A percentile compares a stretch with the other conserved stretches of the same genome.
phyloP scores from a whole-genome alignment of 352 stramenopile species.

The Phytophthora cactorum region DNA sequence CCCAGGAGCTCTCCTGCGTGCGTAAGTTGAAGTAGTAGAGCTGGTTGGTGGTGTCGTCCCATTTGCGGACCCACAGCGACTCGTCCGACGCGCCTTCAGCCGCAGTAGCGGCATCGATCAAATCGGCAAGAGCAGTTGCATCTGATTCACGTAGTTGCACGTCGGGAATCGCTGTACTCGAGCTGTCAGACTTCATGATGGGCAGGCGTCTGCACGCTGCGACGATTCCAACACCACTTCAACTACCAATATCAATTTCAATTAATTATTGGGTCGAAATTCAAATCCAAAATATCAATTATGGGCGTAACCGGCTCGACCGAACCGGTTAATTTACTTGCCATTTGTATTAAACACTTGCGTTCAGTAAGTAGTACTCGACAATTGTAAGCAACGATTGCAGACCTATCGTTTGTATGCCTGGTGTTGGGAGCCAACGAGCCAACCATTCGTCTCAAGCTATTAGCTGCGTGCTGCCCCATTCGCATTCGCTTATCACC shows the following conservation, averaged over 20 bases:
- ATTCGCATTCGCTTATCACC: slow-evolving; percentile 91
- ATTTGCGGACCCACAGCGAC: slow-evolving; percentile 42
- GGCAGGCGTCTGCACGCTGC: background rate
- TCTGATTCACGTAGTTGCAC: background rate
- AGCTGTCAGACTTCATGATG: background rate
- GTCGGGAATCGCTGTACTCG: background rate
- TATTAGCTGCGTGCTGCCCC: slow-evolving; percentile 16
- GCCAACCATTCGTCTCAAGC: slow-evolving; percentile 73
- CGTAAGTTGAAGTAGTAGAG: slow-evolving; percentile 48
- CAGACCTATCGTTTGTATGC: slow-evolving; percentile 48
- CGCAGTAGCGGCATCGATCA: background rate
- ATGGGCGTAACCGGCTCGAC: background rate
- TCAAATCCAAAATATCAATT: background rate
- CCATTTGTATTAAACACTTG: background rate
- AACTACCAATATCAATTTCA: background rate
- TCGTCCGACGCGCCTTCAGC: slow-evolving; percentile 4
- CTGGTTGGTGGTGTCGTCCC: slow-evolving; percentile 29
- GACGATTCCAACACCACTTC: slow-evolving; percentile 24
- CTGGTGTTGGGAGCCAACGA: slow-evolving; percentile 59
- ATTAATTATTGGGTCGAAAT: background rate
- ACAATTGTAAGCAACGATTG: background rate
- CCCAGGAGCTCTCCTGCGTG: slow-evolving; percentile 41
- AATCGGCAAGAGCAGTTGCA: background rate
- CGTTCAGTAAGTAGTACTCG: background rate
- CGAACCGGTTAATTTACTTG: slow-evolving; percentile 13